Evolutionary conservation across 768 basidiomycete genomes (phyloP).

Genomic region (Lactifluus piperatus): DNA sequence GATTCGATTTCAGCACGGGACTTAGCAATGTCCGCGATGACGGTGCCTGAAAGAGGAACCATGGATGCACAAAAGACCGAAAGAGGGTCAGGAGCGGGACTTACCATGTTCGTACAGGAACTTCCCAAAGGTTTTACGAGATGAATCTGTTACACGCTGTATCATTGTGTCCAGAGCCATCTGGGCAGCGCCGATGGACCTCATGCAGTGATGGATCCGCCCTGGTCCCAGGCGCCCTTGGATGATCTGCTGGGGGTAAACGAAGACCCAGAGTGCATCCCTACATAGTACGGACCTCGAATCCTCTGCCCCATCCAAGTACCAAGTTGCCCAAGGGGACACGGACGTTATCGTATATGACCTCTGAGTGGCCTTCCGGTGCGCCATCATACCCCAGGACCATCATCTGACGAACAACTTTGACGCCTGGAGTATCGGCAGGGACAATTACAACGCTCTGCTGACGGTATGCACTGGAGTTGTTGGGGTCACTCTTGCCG

Average conservation of each 20-base stretch:
- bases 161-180: slow-evolving; percentile 82
- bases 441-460: slow-evolving; percentile 97
- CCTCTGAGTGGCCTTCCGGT: slow-evolving; percentile 93
- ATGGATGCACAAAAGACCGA: not conserved
- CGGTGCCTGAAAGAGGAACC: slow-evolving; percentile 51
- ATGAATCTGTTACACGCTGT: slow-evolving; percentile 85
- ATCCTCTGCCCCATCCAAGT: slow-evolving; percentile 90
- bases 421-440: slow-evolving; percentile 77
- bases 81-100: slow-evolving; percentile 17
- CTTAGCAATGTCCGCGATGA: slow-evolving; percentile 84
- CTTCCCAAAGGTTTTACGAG: slow-evolving; percentile 91
- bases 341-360: slow-evolving; percentile 89
- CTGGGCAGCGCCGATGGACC: slow-evolving; percentile 84
- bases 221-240: slow-evolving; percentile 95
- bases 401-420: slow-evolving; percentile 82
- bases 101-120: slow-evolving; percentile 82
- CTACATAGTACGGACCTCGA: slow-evolving; percentile 49
- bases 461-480: slow-evolving; percentile 66
- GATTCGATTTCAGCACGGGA: slow-evolving; percentile 90
- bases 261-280: not conserved
- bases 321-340: slow-evolving; percentile 79
- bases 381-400: slow-evolving; percentile 95
- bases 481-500: slow-evolving; percentile 86
- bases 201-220: slow-evolving; percentile 98
- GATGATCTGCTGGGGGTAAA: slow-evolving; percentile 49